Conservation (phyloP, 768 basidiomycete species). For the Pulveroboletus sp. region DNA sequence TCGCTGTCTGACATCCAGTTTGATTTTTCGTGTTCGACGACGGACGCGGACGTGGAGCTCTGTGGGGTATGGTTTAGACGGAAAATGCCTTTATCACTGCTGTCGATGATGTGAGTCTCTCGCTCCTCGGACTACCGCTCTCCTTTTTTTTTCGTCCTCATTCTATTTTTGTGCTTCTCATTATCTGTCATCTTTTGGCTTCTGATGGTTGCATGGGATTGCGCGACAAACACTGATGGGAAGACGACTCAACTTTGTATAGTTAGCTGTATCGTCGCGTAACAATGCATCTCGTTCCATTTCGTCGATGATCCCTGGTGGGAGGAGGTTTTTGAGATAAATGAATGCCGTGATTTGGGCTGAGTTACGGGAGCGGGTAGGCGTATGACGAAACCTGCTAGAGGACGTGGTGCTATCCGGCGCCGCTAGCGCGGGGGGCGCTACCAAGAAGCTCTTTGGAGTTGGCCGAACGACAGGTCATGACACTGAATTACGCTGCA, state of each 20-base stretch:
- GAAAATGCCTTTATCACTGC: conserved; percentile 10
- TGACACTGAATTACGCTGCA: too few relatives aligned
- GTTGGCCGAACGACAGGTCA: too few relatives aligned
- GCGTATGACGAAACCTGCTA: too few relatives aligned
- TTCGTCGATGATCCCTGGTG: too few relatives aligned
- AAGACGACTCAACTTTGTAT: background rate
- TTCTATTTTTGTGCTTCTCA: background rate
- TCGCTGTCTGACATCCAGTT: conserved; percentile 28
- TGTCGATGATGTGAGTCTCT: background rate
- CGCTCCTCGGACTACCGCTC: background rate
- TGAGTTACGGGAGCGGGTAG: too few relatives aligned
- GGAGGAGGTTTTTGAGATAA: too few relatives aligned
- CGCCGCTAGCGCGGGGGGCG: too few relatives aligned
- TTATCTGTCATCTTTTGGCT: background rate
- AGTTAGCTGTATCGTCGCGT: background rate
- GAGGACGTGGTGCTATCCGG: too few relatives aligned
- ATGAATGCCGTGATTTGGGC: too few relatives aligned
- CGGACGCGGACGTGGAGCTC: conserved; percentile 24
- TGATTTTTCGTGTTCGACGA: conserved; percentile 25
- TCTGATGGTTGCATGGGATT: too few relatives aligned
- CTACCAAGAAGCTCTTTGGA: too few relatives aligned
- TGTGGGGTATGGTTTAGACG: conserved; percentile 31
- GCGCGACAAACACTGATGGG: background rate
- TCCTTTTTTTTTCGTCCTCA: background rate
- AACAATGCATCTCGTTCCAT: too few relatives aligned